Percentiles rank a stretch among this genome's conserved stretches.
Conservation (phyloP, 148 eudicot species). For the Chenopodium berlandieri region DNA sequence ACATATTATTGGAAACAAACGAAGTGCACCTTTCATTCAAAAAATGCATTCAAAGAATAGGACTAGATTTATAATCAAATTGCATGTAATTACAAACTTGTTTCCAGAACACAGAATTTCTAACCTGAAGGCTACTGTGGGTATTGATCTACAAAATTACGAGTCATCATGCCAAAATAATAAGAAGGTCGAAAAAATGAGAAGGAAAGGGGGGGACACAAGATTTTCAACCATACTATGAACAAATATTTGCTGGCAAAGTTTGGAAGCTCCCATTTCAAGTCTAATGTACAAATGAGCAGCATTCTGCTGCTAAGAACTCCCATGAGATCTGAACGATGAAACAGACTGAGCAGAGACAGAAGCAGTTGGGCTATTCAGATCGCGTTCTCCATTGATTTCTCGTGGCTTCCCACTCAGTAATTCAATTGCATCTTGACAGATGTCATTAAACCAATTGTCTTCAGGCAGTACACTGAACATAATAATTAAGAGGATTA, state of each 20-base stretch:
- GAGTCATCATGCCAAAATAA: constrained; percentile 1
- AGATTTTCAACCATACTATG: constrained; percentile 19
- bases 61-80: background rate
- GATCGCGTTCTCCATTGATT: constrained; percentile 71
- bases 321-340: constrained; percentile 82
- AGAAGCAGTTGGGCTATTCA: constrained; percentile 87
- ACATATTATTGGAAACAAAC: too few species aligned
- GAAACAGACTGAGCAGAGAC: constrained; percentile 93
- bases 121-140: constrained; percentile 5
- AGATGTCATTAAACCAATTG: constrained; percentile 71
- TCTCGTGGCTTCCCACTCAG: constrained; percentile 67
- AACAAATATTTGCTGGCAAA: constrained; percentile 23
- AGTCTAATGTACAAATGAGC: constrained; percentile 44
- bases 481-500: background rate
- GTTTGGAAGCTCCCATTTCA: constrained; percentile 3
- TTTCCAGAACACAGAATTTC: background rate
- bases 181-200: background rate
- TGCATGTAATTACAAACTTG: constrained; percentile 17
- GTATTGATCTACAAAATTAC: constrained; percentile 27
- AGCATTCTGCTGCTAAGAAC: constrained; percentile 44
- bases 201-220: background rate
- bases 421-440: constrained; percentile 75
- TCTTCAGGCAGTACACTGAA: constrained; percentile 77
- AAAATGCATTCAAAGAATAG: constrained; percentile 18
- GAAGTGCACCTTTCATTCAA: background rate